Evolutionary conservation across 352 stramenopile genomes (phyloP).

Genomic region (Globisporangium camurandrum): DNA sequence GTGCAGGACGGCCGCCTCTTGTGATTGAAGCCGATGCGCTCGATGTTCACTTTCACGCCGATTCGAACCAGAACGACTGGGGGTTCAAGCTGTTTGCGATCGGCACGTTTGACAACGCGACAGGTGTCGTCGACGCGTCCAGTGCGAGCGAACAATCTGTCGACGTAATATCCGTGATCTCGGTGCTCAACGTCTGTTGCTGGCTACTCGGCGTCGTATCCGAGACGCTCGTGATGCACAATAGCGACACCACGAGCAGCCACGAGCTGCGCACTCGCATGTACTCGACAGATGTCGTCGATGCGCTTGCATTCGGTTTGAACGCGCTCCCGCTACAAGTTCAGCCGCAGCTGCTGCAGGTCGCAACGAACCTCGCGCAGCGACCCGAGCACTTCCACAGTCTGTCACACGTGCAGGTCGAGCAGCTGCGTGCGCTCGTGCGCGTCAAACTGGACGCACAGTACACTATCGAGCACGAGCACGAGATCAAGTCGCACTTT

Average conservation of each 20-base stretch:
- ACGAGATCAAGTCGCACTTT: conserved; percentile 53
- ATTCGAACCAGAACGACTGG: conserved; percentile 83
- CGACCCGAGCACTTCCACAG: conserved; percentile 26
- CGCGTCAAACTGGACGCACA: conserved; percentile 44
- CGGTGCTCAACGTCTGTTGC: conserved; percentile 23
- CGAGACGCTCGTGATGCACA: not conserved
- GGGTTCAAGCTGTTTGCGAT: conserved; percentile 82
- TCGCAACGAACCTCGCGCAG: conserved; percentile 34
- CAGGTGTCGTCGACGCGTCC: not conserved
- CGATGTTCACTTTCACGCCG: conserved; percentile 79
- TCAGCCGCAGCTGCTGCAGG: conserved; percentile 25
- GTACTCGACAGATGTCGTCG: conserved; percentile 25
- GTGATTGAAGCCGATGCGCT: conserved; percentile 63
- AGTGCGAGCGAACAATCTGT: not conserved
- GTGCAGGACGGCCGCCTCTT: conserved; percentile 46
- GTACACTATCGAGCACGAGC: conserved; percentile 33
- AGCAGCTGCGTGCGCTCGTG: conserved; percentile 30
- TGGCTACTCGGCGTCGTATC: conserved; percentile 25
- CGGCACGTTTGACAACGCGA: conserved; percentile 45
- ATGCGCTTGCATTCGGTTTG: conserved; percentile 27
- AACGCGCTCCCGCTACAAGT: conserved; percentile 32
- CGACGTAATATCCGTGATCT: conserved; percentile 13
- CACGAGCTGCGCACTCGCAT: conserved; percentile 1
- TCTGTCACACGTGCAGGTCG: conserved; percentile 28
- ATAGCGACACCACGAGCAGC: too few relatives aligned